Percentiles rank a stretch among this genome's conserved stretches.
phyloP scores from a whole-genome alignment of 2,329 filamentous ascomycete genomes.

The Uncinocarpus reesii region DNA sequence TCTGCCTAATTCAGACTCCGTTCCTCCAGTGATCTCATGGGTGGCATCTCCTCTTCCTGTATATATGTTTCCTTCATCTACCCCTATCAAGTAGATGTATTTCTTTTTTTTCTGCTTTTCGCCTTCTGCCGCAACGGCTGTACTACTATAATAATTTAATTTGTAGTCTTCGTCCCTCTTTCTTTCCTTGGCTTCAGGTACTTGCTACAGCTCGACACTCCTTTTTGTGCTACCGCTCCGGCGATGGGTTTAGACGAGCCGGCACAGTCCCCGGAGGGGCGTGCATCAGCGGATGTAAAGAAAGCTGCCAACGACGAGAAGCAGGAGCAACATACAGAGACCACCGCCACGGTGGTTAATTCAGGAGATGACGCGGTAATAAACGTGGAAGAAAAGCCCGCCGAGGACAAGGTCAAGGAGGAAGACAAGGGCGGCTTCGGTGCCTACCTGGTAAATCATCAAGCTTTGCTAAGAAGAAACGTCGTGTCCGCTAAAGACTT shows the following conservation, averaged over 20 bases:
- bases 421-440: slow-evolving; percentile 14
- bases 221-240: neutral
- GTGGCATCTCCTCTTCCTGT: neutral
- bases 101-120: neutral
- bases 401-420: slow-evolving; percentile 4
- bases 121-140: neutral
- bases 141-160: neutral
- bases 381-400: slow-evolving; percentile 10
- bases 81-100: neutral
- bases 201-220: neutral
- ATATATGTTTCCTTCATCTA: neutral
- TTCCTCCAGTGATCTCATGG: neutral
- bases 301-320: neutral
- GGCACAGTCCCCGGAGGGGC: neutral
- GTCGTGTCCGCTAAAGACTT: neutral
- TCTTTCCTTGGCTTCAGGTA: neutral
- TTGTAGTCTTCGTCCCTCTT: neutral
- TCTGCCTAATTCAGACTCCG: slow-evolving; percentile 1
- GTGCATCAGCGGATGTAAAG: neutral
- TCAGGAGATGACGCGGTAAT: slow-evolving; percentile 9
- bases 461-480: no score
- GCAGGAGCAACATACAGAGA: neutral
- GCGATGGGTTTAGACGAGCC: slow-evolving; percentile 2
- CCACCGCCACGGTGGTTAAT: neutral
- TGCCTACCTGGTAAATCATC: slow-evolving; percentile 13